phyloP scores from a whole-genome alignment of 108 stramenopile genomes.

The Skeletonema potamos region DNA sequence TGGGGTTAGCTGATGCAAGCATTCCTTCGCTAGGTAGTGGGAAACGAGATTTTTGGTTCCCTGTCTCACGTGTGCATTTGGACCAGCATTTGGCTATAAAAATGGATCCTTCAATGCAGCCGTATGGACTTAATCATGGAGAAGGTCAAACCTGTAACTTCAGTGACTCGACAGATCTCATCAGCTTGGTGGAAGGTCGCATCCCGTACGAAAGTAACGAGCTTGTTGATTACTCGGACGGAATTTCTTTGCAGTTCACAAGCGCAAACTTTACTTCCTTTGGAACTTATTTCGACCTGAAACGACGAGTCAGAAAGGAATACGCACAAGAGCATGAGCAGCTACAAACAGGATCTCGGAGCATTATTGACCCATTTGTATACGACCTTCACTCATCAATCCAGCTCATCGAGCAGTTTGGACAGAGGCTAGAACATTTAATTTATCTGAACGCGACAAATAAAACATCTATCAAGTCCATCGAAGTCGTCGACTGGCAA shows the following conservation, averaged over 20 bases:
- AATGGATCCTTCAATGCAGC: slow-evolving; percentile 43
- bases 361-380: slow-evolving; percentile 62
- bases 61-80: slow-evolving; percentile 33
- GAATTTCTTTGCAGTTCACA: slow-evolving; percentile 58
- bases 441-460: slow-evolving; percentile 24
- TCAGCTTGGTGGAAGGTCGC: slow-evolving; percentile 32
- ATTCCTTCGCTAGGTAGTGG: slow-evolving; percentile 22
- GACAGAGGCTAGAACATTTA: slow-evolving; percentile 46
- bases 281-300: slow-evolving; percentile 50
- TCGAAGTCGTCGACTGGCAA: background rate
- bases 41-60: slow-evolving; percentile 72
- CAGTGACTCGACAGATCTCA: background rate
- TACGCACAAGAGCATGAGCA: slow-evolving; percentile 47
- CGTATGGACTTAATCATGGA: slow-evolving; percentile 34
- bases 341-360: slow-evolving; percentile 17
- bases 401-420: slow-evolving; percentile 72
- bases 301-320: slow-evolving; percentile 44
- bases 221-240: slow-evolving; percentile 20
- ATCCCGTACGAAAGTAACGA: slow-evolving; percentile 20
- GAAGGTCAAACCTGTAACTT: slow-evolving; percentile 36
- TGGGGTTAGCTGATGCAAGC: slow-evolving; percentile 53
- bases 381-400: slow-evolving; percentile 65
- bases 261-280: slow-evolving; percentile 45
- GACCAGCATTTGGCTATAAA: slow-evolving; percentile 12
- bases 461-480: background rate